Percentiles rank a stretch among this genome's conserved stretches.
These are phyloP conservation scores for Blastobotrys attinorum DNA, from an alignment of 805 yeast species.

Conservation along the genomic window DNA sequence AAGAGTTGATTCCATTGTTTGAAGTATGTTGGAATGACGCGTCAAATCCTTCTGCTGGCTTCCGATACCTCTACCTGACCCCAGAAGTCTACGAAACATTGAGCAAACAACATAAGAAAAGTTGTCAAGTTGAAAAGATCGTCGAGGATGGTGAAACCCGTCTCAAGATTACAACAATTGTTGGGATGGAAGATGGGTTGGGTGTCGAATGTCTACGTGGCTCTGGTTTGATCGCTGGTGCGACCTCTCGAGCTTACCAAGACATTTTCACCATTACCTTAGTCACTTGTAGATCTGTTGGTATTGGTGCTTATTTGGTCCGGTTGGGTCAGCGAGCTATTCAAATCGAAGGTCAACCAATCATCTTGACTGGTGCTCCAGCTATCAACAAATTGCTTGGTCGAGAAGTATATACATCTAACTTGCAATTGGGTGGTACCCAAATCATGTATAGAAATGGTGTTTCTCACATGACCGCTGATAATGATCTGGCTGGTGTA, in stretches of 20 bases:
- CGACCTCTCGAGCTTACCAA: slow-evolving; percentile 93
- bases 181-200: slow-evolving; percentile 92
- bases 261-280: slow-evolving; percentile 96
- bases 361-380: slow-evolving; percentile 97
- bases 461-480: slow-evolving; percentile 96
- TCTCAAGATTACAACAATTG: slow-evolving; percentile 69
- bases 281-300: slow-evolving; percentile 99
- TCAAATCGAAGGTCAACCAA: slow-evolving; percentile 98
- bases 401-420: slow-evolving; percentile 93
- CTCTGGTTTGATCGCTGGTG: slow-evolving; percentile 98
- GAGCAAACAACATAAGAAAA: slow-evolving; percentile 28
- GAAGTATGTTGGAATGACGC: slow-evolving; percentile 90
- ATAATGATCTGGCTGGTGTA: slow-evolving; percentile 94
- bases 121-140: slow-evolving; percentile 65
- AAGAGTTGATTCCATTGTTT: slow-evolving; percentile 82
- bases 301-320: slow-evolving; percentile 98
- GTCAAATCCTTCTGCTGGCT: slow-evolving; percentile 72
- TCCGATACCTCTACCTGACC: slow-evolving; percentile 76
- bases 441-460: slow-evolving; percentile 98
- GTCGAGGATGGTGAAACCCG: slow-evolving; percentile 85
- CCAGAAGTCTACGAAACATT: slow-evolving; percentile 57
- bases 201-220: slow-evolving; percentile 99
- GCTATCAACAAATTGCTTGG: slow-evolving; percentile 96
- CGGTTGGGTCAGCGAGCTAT: slow-evolving; percentile 98
- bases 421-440: slow-evolving; percentile 97